Evolutionary conservation across 176 grass and related monocot genomes (phyloP), one percentile per base, ranked within the genome.

Genomic region (Carex cristatella): DNA sequence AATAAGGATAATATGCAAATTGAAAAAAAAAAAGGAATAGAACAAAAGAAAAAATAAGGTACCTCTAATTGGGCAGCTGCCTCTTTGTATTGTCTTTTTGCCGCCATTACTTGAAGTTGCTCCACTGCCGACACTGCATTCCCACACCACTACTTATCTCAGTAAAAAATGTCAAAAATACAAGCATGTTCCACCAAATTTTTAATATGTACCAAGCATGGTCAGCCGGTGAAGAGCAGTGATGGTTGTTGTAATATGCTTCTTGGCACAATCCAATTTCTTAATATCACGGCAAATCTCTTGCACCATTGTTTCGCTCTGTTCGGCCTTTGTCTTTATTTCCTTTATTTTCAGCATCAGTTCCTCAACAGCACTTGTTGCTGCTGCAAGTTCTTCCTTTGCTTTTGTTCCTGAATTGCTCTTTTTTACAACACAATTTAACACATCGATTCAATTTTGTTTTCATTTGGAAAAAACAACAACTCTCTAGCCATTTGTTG

Each of bases 221-320:
- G 96, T 96, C 84, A 99, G 91, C 80, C 96, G 91, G 65, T 99
- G 96, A 91, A 99, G 96, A 75, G 96, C 93, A 0, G 96, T 99
- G 87, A 99, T 95, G 80, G 96, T 99, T 65, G 93, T 95, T 67
- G 96, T 99, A 90, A 99, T 94, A 86, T 95, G 96, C 86, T 92
- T 95, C 87, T 99, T 99, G 62, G 96, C 91, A 13, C 84, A 99
- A 65, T 99, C 96, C 88, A 99, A 80, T 79, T 99, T 99, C 85
- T 95, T 99, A 10, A 99, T 99, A 68, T 99, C 96, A 0, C 96
- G 93, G 42, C 96, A 99, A 69, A 99, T 99, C 90, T 99, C 96
- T 88, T 99, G 96, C 92, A 99, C 96, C 96, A 99, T 99, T 55
- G 93, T 92, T 92, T 99, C 96, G 32, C 93, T 99, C 79, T 95